Evolutionary conservation across 2,329 filamentous ascomycete species (phyloP), one percentile per base, ranked within the genome.

Genomic region (Botrytis galanthina): DNA sequence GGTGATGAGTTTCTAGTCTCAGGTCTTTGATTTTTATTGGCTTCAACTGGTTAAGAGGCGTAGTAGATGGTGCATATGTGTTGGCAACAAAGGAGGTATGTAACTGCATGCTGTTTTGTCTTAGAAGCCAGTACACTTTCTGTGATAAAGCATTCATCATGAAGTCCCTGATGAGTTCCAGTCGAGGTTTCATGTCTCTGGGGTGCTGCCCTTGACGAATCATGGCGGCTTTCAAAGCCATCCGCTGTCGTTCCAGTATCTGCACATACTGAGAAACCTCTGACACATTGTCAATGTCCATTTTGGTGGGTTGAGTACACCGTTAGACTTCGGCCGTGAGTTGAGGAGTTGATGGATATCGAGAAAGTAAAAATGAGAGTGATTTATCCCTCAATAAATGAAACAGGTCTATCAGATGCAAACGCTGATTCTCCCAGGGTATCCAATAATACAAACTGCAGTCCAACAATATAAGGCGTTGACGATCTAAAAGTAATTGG

Each of bases 1-100:
- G 79, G 76, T 85, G 83, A 75, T 84, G 83, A 35, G 79, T 83
- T 74, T 84, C 82, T n/a, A 84, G 76, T 35, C 39, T 63, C 10
- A 85, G 80, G 35, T 82, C 75, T 44, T 76, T 77, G 37, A 77
- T 75, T 12, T 48, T 26, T 39, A 76, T 73, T 62, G 71, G 67
- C 46, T 72, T 77, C 66, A 82, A 73, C 20, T 74, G 18, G 16
- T 44, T 18, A 42, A 75, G 51, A 48, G 61, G 32, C 35, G 51
- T 44, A 29, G n/a, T 29, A 32, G 39, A 75, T 46, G 73, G 73
- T n/a, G 35, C 20, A 59, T 75, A 75, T 71, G 67, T 67, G 46
- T 44, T 42, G 26, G 73, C 51, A 48, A 74, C 42, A 20, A 70
- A 74, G 37, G 71, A 70, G 26, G n/a, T 71, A 29, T 71, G 67